These are phyloP conservation scores for Pyrrhoderma lamaoense DNA, from an alignment of 1,284 basidiomycete genomes.

Conservation along the genomic window DNA sequence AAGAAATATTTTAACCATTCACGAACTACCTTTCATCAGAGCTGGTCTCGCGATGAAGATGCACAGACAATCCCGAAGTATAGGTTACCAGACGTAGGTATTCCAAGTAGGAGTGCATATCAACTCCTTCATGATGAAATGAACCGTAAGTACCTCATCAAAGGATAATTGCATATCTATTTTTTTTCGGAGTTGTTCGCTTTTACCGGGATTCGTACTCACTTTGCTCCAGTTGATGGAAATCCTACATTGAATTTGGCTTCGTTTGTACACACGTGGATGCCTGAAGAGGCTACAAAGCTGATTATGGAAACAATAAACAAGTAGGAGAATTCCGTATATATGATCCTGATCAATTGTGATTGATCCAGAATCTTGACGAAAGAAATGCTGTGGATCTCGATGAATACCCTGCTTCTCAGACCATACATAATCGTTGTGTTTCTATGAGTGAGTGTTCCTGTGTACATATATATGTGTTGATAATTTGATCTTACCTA, in stretches of 20 bases:
- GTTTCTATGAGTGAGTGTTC: slow-evolving; percentile 44
- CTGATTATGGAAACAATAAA: slow-evolving; percentile 58
- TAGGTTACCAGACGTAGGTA: slow-evolving; percentile 32
- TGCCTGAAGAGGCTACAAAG: slow-evolving; percentile 49
- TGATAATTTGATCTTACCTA: not conserved
- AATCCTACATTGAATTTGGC: slow-evolving; percentile 62
- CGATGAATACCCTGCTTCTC: slow-evolving; percentile 63
- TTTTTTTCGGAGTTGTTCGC: too few relatives aligned
- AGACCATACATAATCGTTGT: slow-evolving; percentile 50
- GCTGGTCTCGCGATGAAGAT: slow-evolving; percentile 37
- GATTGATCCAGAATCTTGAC: not conserved
- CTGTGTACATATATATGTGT: too few relatives aligned
- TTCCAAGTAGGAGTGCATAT: slow-evolving; percentile 33
- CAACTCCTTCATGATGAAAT: slow-evolving; percentile 59
- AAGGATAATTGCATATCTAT: too few relatives aligned
- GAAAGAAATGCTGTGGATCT: slow-evolving; percentile 50
- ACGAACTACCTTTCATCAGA: slow-evolving; percentile 27
- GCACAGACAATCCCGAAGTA: slow-evolving; percentile 33
- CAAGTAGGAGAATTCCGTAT: too few relatives aligned
- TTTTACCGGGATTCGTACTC: too few relatives aligned
- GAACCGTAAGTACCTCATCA: slow-evolving; percentile 18
- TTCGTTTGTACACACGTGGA: slow-evolving; percentile 51
- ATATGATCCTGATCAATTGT: too few relatives aligned
- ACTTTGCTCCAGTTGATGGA: slow-evolving; percentile 41
- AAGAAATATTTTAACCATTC: slow-evolving; percentile 27